Evolutionary conservation across 768 basidiomycete species (phyloP), one percentile per base, ranked within the genome.

Genomic region (Lactifluus piperatus): DNA sequence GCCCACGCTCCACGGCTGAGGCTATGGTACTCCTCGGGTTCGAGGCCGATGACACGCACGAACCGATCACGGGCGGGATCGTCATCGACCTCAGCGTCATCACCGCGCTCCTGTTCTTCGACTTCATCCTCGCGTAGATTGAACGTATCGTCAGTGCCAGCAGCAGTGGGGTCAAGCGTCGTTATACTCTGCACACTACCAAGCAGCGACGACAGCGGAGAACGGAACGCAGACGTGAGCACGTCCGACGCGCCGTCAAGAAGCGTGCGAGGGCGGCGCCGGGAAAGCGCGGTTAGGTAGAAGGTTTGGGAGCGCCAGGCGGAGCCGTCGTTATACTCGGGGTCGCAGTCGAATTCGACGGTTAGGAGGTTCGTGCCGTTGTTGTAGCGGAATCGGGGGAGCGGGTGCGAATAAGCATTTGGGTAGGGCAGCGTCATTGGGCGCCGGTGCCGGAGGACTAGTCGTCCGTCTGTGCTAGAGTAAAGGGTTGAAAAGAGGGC

Each of bases 31-130:
- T 71, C 70, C 56, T 81, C 76, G 41, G 77, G 74, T 30, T 76
- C 66, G 54, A 85, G 71, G 11, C 75, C 72, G 37, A 86, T 66
- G 53, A 86, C 76, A 55, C 81, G 74, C 22, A 88, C 79, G 44
- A 74, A 72, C 64, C 90, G 76, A 14, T 75, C 72, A 41, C 68
- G 67, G 45, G 86, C 84, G 4, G 73, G 74, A 14, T 86, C 84
- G 67, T 92, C 85, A 66, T 93, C 90, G 14, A 84, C 80, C 68
- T 90, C 88, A 2, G 79, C 84, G 57, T 90, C 90, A 69, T 88
- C 87, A 6, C 81, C 83, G 24, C 84, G 77, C 52, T 93, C 90
- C 63, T 85, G 82, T 59, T 92, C 89, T 54, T 89, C 68, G 18
- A 91, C 77, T 64, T 93, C 90, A 57, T 90, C 82, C 66, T 91